A percentile compares a stretch with the other conserved stretches of the same genome.
These are phyloP conservation scores for Cynara cardunculus DNA, from an alignment of 129 eudicot species.

Conservation along the genomic window DNA sequence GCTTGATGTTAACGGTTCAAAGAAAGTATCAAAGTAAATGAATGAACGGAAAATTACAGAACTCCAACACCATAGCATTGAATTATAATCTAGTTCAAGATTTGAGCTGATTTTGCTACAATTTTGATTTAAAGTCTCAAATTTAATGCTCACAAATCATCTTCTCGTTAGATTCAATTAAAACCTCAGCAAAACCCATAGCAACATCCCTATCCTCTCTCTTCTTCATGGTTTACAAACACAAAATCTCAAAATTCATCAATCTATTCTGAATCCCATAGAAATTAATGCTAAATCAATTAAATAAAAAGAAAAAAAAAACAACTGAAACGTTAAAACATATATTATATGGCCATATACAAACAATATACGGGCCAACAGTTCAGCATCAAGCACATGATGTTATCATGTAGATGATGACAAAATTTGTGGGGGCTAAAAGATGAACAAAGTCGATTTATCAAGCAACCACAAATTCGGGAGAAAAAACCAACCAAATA, in stretches of 20 bases:
- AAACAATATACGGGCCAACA: slow-evolving; percentile 11
- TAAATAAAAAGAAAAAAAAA: neutral
- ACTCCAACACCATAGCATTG: neutral
- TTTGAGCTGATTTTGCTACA: neutral
- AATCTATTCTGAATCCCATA: neutral
- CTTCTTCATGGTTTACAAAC: neutral
- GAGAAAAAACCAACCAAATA: neutral
- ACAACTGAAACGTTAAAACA: neutral
- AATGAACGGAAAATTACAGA: neutral
- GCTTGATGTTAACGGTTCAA: slow-evolving; percentile 2
- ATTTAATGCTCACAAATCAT: neutral
- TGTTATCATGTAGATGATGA: slow-evolving; percentile 8
- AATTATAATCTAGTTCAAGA: neutral
- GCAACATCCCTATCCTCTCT: neutral
- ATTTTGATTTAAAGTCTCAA: neutral
- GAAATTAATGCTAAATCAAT: slow-evolving; percentile 3
- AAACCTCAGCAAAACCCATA: neutral
- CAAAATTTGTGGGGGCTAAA: slow-evolving; percentile 2
- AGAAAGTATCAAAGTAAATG: neutral
- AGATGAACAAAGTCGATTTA: slow-evolving; percentile 15
- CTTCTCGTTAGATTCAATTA: neutral
- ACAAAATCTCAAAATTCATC: neutral
- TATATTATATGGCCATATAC: neutral
- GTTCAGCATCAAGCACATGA: slow-evolving; percentile 6
- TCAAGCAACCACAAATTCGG: slow-evolving; percentile 11